phyloP scores from a whole-genome alignment of 2,329 filamentous ascomycete genomes.

The Didymellaceae sp. region DNA sequence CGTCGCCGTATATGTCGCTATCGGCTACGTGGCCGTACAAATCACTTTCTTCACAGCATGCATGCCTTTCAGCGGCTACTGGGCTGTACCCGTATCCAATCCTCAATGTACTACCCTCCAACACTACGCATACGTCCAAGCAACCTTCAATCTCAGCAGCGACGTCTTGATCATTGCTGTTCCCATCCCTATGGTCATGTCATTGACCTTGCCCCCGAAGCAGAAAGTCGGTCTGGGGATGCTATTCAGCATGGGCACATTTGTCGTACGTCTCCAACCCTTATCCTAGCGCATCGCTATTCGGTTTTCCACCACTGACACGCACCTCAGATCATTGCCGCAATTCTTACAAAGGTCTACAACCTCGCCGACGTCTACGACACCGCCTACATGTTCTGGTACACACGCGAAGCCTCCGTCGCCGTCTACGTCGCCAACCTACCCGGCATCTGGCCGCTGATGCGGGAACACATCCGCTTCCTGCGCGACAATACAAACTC shows the following conservation, averaged over 20 bases:
- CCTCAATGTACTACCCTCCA: slow-evolving; percentile 64
- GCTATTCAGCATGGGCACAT: slow-evolving; percentile 59
- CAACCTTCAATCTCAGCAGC: slow-evolving; percentile 65
- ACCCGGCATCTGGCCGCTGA: slow-evolving; percentile 60
- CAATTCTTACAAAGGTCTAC: slow-evolving; percentile 58
- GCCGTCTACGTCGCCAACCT: slow-evolving; percentile 62
- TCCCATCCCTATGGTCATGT: slow-evolving; percentile 61
- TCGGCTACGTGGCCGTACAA: slow-evolving; percentile 61
- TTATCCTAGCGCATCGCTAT: too few species aligned
- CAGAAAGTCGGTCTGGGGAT: slow-evolving; percentile 61
- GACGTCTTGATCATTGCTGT: slow-evolving; percentile 66
- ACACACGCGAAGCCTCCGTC: slow-evolving; percentile 60
- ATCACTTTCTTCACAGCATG: slow-evolving; percentile 62
- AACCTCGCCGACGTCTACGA: slow-evolving; percentile 54
- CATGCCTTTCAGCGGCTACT: slow-evolving; percentile 63
- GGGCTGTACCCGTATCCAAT: slow-evolving; percentile 62
- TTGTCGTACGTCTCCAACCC: slow-evolving; percentile 45
- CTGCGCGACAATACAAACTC: slow-evolving; percentile 35
- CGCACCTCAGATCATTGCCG: slow-evolving; percentile 43
- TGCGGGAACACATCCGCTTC: slow-evolving; percentile 53
- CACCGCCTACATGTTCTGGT: slow-evolving; percentile 56
- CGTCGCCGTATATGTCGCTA: slow-evolving; percentile 56
- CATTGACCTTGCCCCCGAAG: slow-evolving; percentile 57
- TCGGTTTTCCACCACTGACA: too few species aligned
- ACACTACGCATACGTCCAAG: slow-evolving; percentile 65